These are phyloP conservation scores for Saccharomyces pastorianus DNA, from an alignment of 1,139 yeast genomes.

Conservation along the genomic window DNA sequence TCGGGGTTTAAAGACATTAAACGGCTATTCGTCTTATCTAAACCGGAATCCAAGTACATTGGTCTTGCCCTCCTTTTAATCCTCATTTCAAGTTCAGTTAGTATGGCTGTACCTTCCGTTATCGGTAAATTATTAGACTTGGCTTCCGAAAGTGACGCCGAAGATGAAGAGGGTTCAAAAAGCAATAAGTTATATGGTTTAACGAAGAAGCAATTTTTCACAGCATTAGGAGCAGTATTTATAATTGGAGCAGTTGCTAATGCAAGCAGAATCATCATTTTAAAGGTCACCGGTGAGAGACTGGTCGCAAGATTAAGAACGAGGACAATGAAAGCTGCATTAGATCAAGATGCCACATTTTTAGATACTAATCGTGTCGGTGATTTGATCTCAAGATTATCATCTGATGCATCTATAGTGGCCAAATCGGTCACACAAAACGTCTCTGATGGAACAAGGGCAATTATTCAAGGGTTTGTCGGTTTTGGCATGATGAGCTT, in stretches of 20 bases:
- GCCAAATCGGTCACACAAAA: constrained; percentile 82
- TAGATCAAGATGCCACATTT: constrained; percentile 84
- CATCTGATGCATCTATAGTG: constrained; percentile 86
- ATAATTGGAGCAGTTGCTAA: constrained; percentile 69
- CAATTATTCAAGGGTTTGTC: constrained; percentile 69
- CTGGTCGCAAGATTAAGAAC: constrained; percentile 79
- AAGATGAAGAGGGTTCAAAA: constrained; percentile 25
- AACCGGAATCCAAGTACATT: constrained; percentile 45
- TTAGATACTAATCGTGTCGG: constrained; percentile 90
- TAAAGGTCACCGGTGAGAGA: constrained; percentile 78
- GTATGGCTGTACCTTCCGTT: constrained; percentile 71
- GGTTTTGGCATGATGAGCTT: constrained; percentile 88
- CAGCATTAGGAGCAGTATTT: constrained; percentile 49
- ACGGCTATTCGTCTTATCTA: constrained; percentile 45
- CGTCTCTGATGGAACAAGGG: constrained; percentile 83
- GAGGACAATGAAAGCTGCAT: constrained; percentile 63
- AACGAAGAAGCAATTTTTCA: constrained; percentile 42
- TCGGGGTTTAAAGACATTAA: constrained; percentile 35
- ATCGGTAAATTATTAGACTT: constrained; percentile 74
- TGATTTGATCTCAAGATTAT: constrained; percentile 78
- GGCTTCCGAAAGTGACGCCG: constrained; percentile 26
- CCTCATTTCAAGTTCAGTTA: constrained; percentile 50
- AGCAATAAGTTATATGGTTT: constrained; percentile 39
- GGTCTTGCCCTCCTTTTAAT: constrained; percentile 55
- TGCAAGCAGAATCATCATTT: constrained; percentile 65